Evolutionary conservation across 2,329 filamentous ascomycete species (phyloP), one percentile per base, ranked within the genome.

Genomic region (Penicillium sp.): DNA sequence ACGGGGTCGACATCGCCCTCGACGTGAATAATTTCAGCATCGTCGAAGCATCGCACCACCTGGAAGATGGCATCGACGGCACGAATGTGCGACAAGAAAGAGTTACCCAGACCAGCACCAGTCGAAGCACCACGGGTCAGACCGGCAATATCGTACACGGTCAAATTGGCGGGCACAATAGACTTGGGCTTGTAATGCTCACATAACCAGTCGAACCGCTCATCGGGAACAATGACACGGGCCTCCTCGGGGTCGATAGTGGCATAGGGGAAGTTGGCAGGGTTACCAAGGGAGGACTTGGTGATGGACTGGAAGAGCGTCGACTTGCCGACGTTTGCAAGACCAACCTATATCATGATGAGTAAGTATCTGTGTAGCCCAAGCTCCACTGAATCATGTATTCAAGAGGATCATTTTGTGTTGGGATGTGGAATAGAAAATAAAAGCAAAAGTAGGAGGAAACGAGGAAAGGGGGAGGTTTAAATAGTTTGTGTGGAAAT

Each of bases 261-360:
- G 73, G 94, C 94, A 82, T 96, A 99, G 53, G 94, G 94, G 75
- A 97, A 99, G 81, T 99, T 99, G 81, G 94, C 94, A 69, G 95
- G 95, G 82, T 97, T 99, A 80, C 95, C 94, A 71, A 99, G 88
- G 64, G 87, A 86, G 78, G 89, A 96, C 83, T 97, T 97, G 74
- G 94, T 99, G 79, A 99, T 97, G 74, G 94, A 92, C 83, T 99
- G 95, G 86, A 99, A 99, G 70, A 99, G 87, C 31, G 95, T 99
- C 65, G 94, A 99, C 82, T 99, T 99, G 78, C 94, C 94, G 69
- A 99, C 95, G 78, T 99, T 99, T 77, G 94, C 94, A 71, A 99
- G 87, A 80, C 94, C 94, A 78, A 99, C 92, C 92, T 96, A 75
- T 58, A 51, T 45, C 56, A 66, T 63, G 42, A 59, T 61, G 48